phyloP scores from a whole-genome alignment of 2,329 filamentous ascomycete species.

The Beauveria bassiana region DNA sequence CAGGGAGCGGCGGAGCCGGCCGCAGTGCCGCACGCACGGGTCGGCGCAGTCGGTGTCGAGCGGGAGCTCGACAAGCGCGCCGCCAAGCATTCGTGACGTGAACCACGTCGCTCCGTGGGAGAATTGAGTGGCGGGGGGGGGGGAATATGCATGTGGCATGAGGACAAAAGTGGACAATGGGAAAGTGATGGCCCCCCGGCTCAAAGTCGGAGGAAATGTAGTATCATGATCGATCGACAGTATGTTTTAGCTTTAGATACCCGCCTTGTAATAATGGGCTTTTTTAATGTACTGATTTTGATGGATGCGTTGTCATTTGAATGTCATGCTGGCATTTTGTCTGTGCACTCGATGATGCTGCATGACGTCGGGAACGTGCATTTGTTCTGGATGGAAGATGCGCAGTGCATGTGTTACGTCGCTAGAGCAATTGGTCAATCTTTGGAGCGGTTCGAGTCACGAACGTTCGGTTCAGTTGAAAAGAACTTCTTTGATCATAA shows the following conservation, averaged over 20 bases:
- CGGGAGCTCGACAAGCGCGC: slow-evolving; percentile 23
- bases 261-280: neutral
- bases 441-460: too few relatives aligned
- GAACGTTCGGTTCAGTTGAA: too few relatives aligned
- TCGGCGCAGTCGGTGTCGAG: slow-evolving; percentile 28
- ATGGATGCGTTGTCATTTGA: neutral
- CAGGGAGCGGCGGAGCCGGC: slow-evolving; percentile 25
- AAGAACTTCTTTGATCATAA: too few relatives aligned
- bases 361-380: neutral
- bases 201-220: neutral
- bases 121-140: neutral
- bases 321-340: neutral
- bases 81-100: slow-evolving; percentile 21
- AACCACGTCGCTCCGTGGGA: slow-evolving; percentile 29
- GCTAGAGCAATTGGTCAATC: too few relatives aligned
- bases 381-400: too few relatives aligned
- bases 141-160: neutral
- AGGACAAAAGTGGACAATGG: neutral
- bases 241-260: neutral
- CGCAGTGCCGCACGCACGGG: slow-evolving; percentile 18
- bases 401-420: too few relatives aligned
- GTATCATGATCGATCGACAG: neutral
- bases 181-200: neutral
- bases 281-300: neutral
- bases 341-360: neutral